Base-by-base conservation (phyloP, 177 flowering plant genomes). In the Tripterygium wilfordii region DNA sequence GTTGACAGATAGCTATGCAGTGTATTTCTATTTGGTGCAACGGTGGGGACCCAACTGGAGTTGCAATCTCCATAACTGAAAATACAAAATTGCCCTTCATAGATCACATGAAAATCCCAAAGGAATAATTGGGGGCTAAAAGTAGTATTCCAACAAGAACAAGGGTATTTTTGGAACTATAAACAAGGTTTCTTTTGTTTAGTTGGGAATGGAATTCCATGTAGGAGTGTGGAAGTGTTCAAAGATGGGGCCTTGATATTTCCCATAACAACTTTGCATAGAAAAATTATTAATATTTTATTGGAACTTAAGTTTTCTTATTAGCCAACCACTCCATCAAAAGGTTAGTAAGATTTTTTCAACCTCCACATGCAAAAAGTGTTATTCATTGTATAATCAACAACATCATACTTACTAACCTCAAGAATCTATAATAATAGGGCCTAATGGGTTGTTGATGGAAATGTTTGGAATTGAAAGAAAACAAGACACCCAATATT, bases 301-400 rank as follows among this genome's bases (percentile, higher is more conserved):
- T 51, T 53, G 45, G 45, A 27, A 33, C 36, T 33, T 36, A 14
- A 29, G 36, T 48, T 53, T 23, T 15, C 12, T 13, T 33, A 3
- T 15, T 13, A 57, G 14, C 62, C 63, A 61, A 67, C 75, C 51
- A 63, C 66, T 26, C 57, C 56, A n/a, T 15, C 20, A 20, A 48
- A 62, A 54, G 49, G 53, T 9, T 32, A 13, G 36, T 22, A 25
- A 1, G 28, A 42, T 10, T 54, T 64, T 57, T 55, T 65, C 76
- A 67, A 70, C 71, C 50, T 42, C 65, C 74, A 67, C 76, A 67
- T 70, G 74, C 74, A 47, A 68, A 62, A 58, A 49, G 42, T 36
- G 21, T 12, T 31, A 12, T 18, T 33, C 3, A 22, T 36, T 36
- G 31, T 41, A 42, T 27, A 39, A 38, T 35, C 51, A 24, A 54